Percentiles rank a stretch among this genome's conserved stretches.
These are phyloP conservation scores for Glebionis coronaria DNA, from an alignment of 129 eudicot genomes.

Conservation along the genomic window DNA sequence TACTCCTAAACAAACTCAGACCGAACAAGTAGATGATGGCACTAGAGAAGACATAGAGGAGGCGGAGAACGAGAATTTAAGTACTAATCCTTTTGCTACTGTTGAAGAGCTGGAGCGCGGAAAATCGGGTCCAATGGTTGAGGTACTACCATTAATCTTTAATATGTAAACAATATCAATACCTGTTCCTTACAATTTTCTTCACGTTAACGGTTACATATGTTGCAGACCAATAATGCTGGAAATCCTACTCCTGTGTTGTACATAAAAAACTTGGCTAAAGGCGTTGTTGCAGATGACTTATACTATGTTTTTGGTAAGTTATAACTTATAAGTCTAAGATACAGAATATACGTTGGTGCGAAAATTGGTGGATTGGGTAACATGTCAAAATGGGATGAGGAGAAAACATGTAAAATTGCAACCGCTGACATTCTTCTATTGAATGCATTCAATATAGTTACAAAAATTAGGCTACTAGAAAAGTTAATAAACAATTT, in stretches of 20 bases:
- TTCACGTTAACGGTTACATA: not conserved
- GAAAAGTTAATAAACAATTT: no score
- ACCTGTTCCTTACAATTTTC: not conserved
- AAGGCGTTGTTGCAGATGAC: slow-evolving; percentile 82
- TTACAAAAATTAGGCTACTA: no score
- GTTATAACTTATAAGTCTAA: no score
- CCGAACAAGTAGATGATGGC: slow-evolving; percentile 43
- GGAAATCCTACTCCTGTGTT: slow-evolving; percentile 79
- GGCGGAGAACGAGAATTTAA: slow-evolving; percentile 21
- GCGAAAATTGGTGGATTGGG: no score
- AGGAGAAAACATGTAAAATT: no score
- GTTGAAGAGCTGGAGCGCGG: slow-evolving; percentile 66
- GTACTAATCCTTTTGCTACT: slow-evolving; percentile 48
- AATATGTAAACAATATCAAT: not conserved
- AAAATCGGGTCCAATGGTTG: slow-evolving; percentile 86
- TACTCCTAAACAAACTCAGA: slow-evolving; percentile 53
- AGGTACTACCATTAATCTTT: slow-evolving; percentile 44
- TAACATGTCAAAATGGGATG: no score
- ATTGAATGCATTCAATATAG: no score
- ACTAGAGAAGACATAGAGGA: slow-evolving; percentile 30
- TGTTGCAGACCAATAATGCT: slow-evolving; percentile 71
- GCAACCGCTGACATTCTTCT: no score
- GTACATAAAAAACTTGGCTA: slow-evolving; percentile 94
- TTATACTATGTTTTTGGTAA: slow-evolving; percentile 63
- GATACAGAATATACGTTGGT: no score